Percentiles rank a stretch among this genome's conserved stretches.
Conservation (phyloP, 768 basidiomycete species). For the Punctularia strigosozonata region DNA sequence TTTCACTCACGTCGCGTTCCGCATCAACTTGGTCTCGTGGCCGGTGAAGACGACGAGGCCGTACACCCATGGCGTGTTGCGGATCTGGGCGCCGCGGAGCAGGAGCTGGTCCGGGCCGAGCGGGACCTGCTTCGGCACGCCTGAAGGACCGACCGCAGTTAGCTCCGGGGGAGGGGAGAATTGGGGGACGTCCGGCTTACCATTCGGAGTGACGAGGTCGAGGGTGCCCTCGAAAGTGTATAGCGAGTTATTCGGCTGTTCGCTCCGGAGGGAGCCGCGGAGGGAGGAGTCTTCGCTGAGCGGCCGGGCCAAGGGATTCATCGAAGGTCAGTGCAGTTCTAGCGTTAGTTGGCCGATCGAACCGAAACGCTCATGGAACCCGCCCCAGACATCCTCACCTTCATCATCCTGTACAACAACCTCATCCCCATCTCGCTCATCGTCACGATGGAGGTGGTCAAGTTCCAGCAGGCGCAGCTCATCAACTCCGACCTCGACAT, state of each 20-base stretch:
- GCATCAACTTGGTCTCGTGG: constrained; percentile 97
- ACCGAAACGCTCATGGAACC: constrained; percentile 3
- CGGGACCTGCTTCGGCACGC: constrained; percentile 73
- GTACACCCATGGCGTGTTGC: constrained; percentile 96
- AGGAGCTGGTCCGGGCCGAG: constrained; percentile 92
- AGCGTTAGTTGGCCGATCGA: not conserved
- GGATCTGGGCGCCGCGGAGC: constrained; percentile 85
- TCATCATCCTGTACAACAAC: constrained; percentile 98
- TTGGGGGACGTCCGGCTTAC: too few relatives aligned
- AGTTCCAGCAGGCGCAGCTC: constrained; percentile 92
- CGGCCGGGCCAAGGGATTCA: constrained; percentile 62
- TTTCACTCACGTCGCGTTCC: constrained; percentile 91
- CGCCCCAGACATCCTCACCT: constrained; percentile 80
- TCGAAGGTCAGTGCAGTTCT: constrained; percentile 52
- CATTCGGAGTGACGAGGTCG: constrained; percentile 44
- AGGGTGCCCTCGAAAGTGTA: constrained; percentile 90
- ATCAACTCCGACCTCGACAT: constrained; percentile 98
- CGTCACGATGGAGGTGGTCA: constrained; percentile 99
- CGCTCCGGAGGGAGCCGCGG: constrained; percentile 79
- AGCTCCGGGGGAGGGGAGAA: too few relatives aligned
- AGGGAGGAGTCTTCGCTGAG: too few relatives aligned
- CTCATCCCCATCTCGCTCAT: constrained; percentile 98
- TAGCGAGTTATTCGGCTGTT: constrained; percentile 94
- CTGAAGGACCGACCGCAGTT: too few relatives aligned
- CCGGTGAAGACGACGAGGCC: constrained; percentile 91